Percentiles rank a stretch among this genome's conserved stretches.
Conservation (phyloP, 371 early-diverging fungal species). For the Apophysomyces variabilis region DNA sequence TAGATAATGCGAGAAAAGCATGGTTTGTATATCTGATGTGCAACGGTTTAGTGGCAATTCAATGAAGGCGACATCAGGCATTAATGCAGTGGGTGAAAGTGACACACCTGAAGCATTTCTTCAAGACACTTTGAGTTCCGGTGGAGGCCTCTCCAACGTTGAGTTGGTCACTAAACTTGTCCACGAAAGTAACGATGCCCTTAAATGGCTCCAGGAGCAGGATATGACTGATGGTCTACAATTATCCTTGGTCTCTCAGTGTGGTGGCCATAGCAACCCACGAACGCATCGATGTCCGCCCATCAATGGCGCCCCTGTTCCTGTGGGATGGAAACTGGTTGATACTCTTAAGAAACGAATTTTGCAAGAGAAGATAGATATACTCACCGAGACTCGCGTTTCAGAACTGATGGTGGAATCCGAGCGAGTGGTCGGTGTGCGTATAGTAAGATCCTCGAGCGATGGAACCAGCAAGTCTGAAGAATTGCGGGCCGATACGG, state of each 20-base stretch:
- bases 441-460: not conserved
- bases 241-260: slow-evolving; percentile 72
- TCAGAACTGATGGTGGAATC: not conserved
- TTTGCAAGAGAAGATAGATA: slow-evolving; percentile 42
- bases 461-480: slow-evolving; percentile 21
- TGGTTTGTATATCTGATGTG: not conserved
- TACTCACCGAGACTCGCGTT: slow-evolving; percentile 54
- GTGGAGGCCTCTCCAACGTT: slow-evolving; percentile 62
- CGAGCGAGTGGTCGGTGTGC: slow-evolving; percentile 27
- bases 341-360: slow-evolving; percentile 41
- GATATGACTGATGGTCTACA: slow-evolving; percentile 36
- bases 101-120: slow-evolving; percentile 73
- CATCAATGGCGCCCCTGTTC: slow-evolving; percentile 43
- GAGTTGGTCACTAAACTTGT: slow-evolving; percentile 65
- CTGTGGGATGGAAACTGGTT: slow-evolving; percentile 74
- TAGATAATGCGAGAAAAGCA: not conserved
- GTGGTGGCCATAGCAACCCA: slow-evolving; percentile 73
- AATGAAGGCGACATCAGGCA: slow-evolving; percentile 86
- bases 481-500: slow-evolving; percentile 29
- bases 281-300: slow-evolving; percentile 76
- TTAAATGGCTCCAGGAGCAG: slow-evolving; percentile 69
- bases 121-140: slow-evolving; percentile 75
- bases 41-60: slow-evolving; percentile 63
- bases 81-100: slow-evolving; percentile 77
- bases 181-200: slow-evolving; percentile 67